These are phyloP conservation scores for Gymnopus androsaceus DNA, from an alignment of 1,284 basidiomycete species.

Conservation along the genomic window DNA sequence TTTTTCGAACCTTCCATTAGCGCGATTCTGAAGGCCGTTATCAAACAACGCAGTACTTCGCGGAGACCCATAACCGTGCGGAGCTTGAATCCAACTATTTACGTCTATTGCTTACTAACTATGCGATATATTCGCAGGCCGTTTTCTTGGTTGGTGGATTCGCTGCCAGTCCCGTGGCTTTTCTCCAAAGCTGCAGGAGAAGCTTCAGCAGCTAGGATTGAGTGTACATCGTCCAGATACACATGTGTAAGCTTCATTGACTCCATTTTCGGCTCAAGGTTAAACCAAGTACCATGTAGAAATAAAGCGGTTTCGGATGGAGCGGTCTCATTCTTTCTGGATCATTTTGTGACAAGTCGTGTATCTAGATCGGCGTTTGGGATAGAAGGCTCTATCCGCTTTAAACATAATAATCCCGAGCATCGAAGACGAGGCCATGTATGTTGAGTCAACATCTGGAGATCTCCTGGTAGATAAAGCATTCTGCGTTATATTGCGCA, in stretches of 20 bases:
- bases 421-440: conserved; percentile 34
- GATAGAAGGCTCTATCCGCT: conserved; percentile 29
- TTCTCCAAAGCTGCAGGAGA: conserved; percentile 37
- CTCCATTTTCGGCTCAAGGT: neutral
- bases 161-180: conserved; percentile 52
- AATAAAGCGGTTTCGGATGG: conserved; percentile 62
- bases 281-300: conserved; percentile 36
- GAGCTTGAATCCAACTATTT: neutral
- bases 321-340: conserved; percentile 52
- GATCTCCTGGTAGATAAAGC: conserved; percentile 24
- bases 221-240: conserved; percentile 39
- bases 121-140: conserved; percentile 25
- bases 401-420: conserved; percentile 31
- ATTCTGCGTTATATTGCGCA: conserved; percentile 32
- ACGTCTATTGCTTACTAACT: neutral
- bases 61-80: conserved; percentile 23
- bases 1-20: conserved; percentile 43
- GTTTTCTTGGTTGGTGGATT: conserved; percentile 48
- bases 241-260: conserved; percentile 36
- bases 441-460: conserved; percentile 25
- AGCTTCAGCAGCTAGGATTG: conserved; percentile 31
- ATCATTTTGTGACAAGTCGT: conserved; percentile 49
- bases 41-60: conserved; percentile 30
- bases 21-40: conserved; percentile 35
- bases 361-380: conserved; percentile 50